A percentile compares a stretch with the other conserved stretches of the same genome.
phyloP scores from a whole-genome alignment of 1,284 basidiomycete genomes.

The Laetiporus sulphureus region DNA sequence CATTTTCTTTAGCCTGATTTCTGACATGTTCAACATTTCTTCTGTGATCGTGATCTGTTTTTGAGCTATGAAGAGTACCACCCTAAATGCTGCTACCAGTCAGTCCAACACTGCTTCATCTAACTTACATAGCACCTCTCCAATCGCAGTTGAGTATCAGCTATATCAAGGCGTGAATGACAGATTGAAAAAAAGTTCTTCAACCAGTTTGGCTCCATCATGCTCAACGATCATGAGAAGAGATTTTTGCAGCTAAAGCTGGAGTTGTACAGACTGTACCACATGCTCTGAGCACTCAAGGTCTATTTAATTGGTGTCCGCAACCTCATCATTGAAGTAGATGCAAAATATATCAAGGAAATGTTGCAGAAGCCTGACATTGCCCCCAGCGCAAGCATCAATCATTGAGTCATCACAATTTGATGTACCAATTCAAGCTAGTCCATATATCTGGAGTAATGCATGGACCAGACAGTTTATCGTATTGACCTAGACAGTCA shows the following conservation, averaged over 20 bases:
- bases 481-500: conserved; percentile 23
- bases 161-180: conserved; percentile 22
- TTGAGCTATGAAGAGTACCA: no score
- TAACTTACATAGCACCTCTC: no score
- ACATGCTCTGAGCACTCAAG: conserved; percentile 22
- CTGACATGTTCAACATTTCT: no score
- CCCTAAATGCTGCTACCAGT: no score
- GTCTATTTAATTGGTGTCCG: conserved; percentile 29
- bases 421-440: no score
- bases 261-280: conserved; percentile 33
- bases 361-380: no score
- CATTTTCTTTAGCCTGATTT: no score
- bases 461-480: conserved; percentile 35
- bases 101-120: no score
- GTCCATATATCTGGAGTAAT: conserved; percentile 24
- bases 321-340: conserved; percentile 31
- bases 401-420: no score
- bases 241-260: conserved; percentile 35
- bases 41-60: no score
- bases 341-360: no score
- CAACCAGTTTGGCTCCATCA: no score
- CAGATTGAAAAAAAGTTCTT: conserved; percentile 22
- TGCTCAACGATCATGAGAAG: conserved; percentile 26
- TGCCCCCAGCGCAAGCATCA: conserved; percentile 18
- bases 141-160: conserved; percentile 26